Percentiles rank a stretch among this genome's conserved stretches.
phyloP scores from a whole-genome alignment of 208 protist species.

The Trypanosoma boissoni region DNA sequence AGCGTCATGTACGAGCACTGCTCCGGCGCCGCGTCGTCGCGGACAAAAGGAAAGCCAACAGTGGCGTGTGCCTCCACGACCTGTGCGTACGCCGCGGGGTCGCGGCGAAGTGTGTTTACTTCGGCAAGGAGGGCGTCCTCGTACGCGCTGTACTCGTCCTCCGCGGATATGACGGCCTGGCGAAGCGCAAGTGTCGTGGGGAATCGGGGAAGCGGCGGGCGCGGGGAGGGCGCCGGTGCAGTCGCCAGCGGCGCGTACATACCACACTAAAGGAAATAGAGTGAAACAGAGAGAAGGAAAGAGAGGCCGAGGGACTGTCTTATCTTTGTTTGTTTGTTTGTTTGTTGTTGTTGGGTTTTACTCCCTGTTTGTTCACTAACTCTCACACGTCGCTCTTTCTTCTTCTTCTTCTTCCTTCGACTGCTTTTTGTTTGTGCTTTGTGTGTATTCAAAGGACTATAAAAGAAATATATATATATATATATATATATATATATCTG shows the following conservation, averaged over 20 bases:
- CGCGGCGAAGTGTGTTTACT: slow-evolving; percentile 61
- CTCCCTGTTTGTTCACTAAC: neutral
- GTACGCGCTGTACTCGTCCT: slow-evolving; percentile 55
- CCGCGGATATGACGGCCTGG: slow-evolving; percentile 42
- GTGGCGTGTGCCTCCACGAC: slow-evolving; percentile 59
- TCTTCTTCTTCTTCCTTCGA: too few species aligned
- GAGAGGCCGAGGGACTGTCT: neutral
- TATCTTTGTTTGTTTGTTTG: neutral
- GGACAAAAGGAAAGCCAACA: slow-evolving; percentile 65
- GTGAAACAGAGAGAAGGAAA: too few species aligned
- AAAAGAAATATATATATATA: too few species aligned
- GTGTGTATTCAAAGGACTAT: too few species aligned
- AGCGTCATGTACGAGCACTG: slow-evolving; percentile 44
- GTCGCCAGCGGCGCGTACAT: neutral
- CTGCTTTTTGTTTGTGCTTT: too few species aligned
- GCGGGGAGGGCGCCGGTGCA: slow-evolving; percentile 15
- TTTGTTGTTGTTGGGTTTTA: slow-evolving; percentile 1
- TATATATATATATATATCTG: too few species aligned
- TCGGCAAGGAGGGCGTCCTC: slow-evolving; percentile 62
- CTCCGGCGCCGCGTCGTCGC: slow-evolving; percentile 30
- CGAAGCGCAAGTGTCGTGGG: slow-evolving; percentile 35
- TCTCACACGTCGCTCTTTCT: too few species aligned
- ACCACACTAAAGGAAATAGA: neutral
- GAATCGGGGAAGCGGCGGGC: slow-evolving; percentile 36
- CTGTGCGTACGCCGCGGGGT: slow-evolving; percentile 56